Base-by-base conservation (phyloP, 306 rosid species). In the Medicago ruthenica region DNA sequence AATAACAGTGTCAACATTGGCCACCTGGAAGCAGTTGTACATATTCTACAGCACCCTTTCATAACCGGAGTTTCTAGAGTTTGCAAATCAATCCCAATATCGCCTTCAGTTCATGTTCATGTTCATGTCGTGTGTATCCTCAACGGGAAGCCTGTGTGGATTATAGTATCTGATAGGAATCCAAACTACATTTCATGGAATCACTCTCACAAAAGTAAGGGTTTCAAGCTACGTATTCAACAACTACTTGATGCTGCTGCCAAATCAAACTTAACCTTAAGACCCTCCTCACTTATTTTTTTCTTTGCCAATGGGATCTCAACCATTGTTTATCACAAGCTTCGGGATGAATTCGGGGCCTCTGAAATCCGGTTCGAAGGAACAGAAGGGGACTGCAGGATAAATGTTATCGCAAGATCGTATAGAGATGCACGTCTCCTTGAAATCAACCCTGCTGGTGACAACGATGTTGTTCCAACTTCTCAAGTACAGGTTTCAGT, bases 21-120 rank as follows among this genome's bases (percentile, higher is more conserved):
- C 41, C 98, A 94, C 85, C 84, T 94, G 1, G 97, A 92, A 77
- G 88, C 97, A 62, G 88, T 91, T 45, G 79, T 94, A 39, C 86
- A 94, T 81, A 84, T 94, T 82, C 92, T 94, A 37, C 95, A 87
- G 47, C 97, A 87, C 51, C 93, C 98, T 83, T 87, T 82, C 63
- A 70, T 94, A 36, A 87, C 85, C 1, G 96, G 98, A 59, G 89
- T 94, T 69, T 91, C 98, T 34, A 89, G 97, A 40, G 97, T 91
- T 82, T 94, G 96, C 85, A 94, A 90, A 84, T 88, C 96, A 34
- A 78, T 94, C 65, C 86, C 93, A 1, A 70, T 85, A 21, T 75
- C 84, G 4, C 79, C 90, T 66, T 75, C 85, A 13, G 67, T 79
- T 55, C 74, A 73, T 70, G 85, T 88, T 41, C 84, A 91, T 83